Conservation (phyloP, 2,329 filamentous ascomycete species). For the Colletotrichum liaoningense region DNA sequence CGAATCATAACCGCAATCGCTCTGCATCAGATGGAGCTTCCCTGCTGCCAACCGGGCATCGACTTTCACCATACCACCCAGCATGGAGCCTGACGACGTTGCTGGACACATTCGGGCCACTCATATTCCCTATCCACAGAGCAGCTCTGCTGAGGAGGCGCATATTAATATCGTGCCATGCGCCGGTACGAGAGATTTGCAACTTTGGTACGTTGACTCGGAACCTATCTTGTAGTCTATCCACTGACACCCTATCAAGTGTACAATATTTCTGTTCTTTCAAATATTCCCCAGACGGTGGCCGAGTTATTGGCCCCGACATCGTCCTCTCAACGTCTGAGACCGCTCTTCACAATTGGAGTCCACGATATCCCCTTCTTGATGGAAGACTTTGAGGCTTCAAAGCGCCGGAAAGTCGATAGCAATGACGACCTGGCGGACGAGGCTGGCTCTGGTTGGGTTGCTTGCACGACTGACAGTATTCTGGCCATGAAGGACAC, state of each 20-base stretch:
- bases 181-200: conserved; percentile 86
- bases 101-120: conserved; percentile 85
- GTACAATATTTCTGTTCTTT: conserved; percentile 92
- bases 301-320: conserved; percentile 74
- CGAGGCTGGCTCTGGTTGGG: conserved; percentile 76
- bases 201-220: conserved; percentile 78
- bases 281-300: conserved; percentile 84
- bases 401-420: conserved; percentile 51
- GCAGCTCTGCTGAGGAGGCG: conserved; percentile 88
- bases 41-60: conserved; percentile 70
- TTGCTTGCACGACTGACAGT: conserved; percentile 95
- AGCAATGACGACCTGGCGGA: conserved; percentile 52
- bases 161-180: conserved; percentile 86
- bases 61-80: conserved; percentile 83
- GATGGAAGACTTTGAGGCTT: conserved; percentile 67
- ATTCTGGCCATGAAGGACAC: conserved; percentile 88
- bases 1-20: conserved; percentile 63
- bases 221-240: not conserved
- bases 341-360: conserved; percentile 91
- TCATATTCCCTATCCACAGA: conserved; percentile 91
- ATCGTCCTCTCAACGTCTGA: conserved; percentile 73
- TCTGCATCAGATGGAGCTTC: conserved; percentile 72
- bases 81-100: conserved; percentile 84
- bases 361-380: conserved; percentile 92
- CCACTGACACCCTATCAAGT: conserved; percentile 62